Evolutionary conservation across 169 alveolate species (phyloP), one percentile per base, ranked within the genome.

Genomic region (Theileria annulata): DNA sequence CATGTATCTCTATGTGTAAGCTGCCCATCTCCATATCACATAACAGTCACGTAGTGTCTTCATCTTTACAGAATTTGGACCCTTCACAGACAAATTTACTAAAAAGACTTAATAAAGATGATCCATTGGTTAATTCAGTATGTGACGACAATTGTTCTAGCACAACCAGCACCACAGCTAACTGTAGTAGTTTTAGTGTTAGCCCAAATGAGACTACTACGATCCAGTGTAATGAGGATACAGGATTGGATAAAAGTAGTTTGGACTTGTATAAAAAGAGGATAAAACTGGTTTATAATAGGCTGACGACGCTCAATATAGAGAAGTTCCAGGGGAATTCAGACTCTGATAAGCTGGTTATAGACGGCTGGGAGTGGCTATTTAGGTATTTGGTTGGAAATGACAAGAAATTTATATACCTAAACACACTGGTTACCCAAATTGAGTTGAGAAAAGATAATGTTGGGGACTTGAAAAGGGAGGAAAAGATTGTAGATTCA

Each of bases 351-450:
- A 84, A 87, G 85, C 66, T 90, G 3, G 92, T 90, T 23, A 48
- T 90, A 23, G 92, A 90, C 62, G 94, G 94, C 13, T 90, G 94
- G 94, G 89, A 86, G 64, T 90, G 94, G 94, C 51, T 90, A 58
- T 75, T 90, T 25, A 73, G 81, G 42, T 68, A 58, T 27, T 30
- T 90, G 27, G 75, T 86, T 17, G 77, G 77, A 27, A 71, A 79
- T 54, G 30, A 87, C 5, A 88, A 86, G 56, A 31, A 70, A 37
- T 47, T 58, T 23, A 79, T 90, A 23, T 86, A 85, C 63, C 47
- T 87, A 23, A 87, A 85, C 30, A 79, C 94, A 13, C 80, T 66
- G 30, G 92, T 88, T 3, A 77, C 80, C 8, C 31, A 75, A 8
- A 85, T 90, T 23, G 10, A 0, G 13, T 19, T 31, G 56, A 17